phyloP scores from a whole-genome alignment of 805 yeast species.

The Metschnikowia cubensis region DNA sequence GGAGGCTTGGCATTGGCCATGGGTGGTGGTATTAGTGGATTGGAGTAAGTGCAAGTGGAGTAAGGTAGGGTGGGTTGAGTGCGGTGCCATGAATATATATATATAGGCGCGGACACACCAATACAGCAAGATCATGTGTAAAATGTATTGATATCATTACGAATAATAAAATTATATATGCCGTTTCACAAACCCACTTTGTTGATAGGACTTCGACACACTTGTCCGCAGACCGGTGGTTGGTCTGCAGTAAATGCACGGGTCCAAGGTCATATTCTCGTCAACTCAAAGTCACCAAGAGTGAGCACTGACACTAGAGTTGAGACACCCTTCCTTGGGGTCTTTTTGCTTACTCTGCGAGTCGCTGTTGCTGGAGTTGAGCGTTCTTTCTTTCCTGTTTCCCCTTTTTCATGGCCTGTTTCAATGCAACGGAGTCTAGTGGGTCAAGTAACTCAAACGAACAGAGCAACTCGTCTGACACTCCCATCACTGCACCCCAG shows the following conservation, averaged over 20 bases:
- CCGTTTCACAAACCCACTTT: neutral
- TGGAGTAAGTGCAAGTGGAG: neutral
- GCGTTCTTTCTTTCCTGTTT: conserved; percentile 78
- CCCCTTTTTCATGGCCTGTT: conserved; percentile 93
- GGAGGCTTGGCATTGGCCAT: neutral
- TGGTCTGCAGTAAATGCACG: neutral
- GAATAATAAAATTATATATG: neutral
- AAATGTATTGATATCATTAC: neutral
- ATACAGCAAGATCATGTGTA: neutral
- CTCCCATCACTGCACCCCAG: conserved; percentile 99
- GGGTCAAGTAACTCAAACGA: conserved; percentile 93
- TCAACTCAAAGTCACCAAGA: neutral
- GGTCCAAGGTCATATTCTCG: neutral
- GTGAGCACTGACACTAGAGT: neutral
- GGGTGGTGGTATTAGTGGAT: neutral
- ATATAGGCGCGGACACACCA: neutral
- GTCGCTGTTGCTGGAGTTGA: conserved; percentile 16
- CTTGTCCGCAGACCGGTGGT: neutral
- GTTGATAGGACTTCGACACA: neutral
- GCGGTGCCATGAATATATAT: neutral
- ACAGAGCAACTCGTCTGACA: conserved; percentile 86
- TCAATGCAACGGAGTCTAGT: conserved; percentile 84
- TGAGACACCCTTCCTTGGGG: neutral
- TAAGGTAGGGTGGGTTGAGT: neutral
- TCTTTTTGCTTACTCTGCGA: conserved; percentile 2